Conservation (phyloP, 495 filamentous ascomycete genomes). For the Apiosordaria backusii region DNA sequence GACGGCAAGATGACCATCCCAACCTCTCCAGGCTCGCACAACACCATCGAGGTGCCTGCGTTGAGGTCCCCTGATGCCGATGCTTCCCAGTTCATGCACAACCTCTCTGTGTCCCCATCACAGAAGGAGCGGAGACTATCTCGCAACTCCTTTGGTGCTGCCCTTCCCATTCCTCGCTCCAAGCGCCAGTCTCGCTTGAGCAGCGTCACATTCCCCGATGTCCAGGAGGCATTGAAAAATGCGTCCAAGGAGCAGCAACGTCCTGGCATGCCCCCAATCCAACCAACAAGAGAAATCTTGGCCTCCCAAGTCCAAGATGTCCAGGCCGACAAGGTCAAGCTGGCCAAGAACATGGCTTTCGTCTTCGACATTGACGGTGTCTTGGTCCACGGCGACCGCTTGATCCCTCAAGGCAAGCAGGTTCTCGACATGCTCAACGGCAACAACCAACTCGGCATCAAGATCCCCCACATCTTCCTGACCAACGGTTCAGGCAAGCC, state of each 20-base stretch:
- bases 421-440: slow-evolving; percentile 64
- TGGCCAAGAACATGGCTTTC: slow-evolving; percentile 65
- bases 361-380: slow-evolving; percentile 67
- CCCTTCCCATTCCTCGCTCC: slow-evolving; percentile 70
- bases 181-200: slow-evolving; percentile 66
- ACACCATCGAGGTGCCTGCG: slow-evolving; percentile 69
- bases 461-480: slow-evolving; percentile 68
- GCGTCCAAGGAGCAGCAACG: slow-evolving; percentile 22
- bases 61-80: slow-evolving; percentile 66
- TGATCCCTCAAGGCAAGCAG: slow-evolving; percentile 57
- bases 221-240: slow-evolving; percentile 37
- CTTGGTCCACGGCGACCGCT: slow-evolving; percentile 59
- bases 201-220: slow-evolving; percentile 43
- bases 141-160: slow-evolving; percentile 75
- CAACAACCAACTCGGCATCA: slow-evolving; percentile 65
- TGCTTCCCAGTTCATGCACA: slow-evolving; percentile 69
- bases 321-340: slow-evolving; percentile 60
- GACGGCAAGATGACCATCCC: slow-evolving; percentile 23
- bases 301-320: slow-evolving; percentile 72
- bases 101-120: slow-evolving; percentile 63
- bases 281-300: slow-evolving; percentile 63
- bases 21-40: slow-evolving; percentile 24
- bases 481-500: slow-evolving; percentile 65
- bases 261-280: slow-evolving; percentile 48
- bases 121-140: slow-evolving; percentile 64